Conservation (phyloP, 2,329 filamentous ascomycete species). For the Stachybotrys echinatus region DNA sequence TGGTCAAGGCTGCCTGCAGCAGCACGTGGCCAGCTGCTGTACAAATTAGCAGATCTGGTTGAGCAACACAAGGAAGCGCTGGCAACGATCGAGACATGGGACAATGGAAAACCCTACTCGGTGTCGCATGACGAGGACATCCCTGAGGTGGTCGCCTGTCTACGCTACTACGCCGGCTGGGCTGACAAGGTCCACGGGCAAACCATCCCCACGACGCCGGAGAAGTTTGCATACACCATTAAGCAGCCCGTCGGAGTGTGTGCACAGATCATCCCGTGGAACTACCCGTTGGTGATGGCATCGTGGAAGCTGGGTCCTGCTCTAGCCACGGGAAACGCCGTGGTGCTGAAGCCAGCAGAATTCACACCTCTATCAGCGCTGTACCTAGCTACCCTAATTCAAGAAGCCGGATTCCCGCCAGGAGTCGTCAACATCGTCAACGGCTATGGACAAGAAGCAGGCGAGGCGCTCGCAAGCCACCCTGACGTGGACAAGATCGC, state of each 20-base stretch:
- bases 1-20: conserved; percentile 65
- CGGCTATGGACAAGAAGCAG: conserved; percentile 63
- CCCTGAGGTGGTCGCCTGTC: conserved; percentile 34
- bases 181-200: conserved; percentile 76
- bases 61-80: conserved; percentile 52
- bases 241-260: conserved; percentile 75
- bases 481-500: conserved; percentile 69
- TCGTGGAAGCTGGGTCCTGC: conserved; percentile 73
- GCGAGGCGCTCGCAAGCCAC: conserved; percentile 63
- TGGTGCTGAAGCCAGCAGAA: conserved; percentile 62
- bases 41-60: conserved; percentile 65
- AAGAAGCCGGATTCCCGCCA: conserved; percentile 70
- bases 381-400: conserved; percentile 61
- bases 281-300: conserved; percentile 48
- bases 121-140: conserved; percentile 65
- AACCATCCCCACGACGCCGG: conserved; percentile 63
- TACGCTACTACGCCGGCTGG: conserved; percentile 73
- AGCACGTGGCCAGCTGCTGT: conserved; percentile 64
- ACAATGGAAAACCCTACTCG: conserved; percentile 66
- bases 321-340: conserved; percentile 57
- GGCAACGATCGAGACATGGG: conserved; percentile 67
- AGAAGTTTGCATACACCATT: conserved; percentile 71
- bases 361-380: conserved; percentile 62
- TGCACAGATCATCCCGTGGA: conserved; percentile 72
- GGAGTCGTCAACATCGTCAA: conserved; percentile 75